Evolutionary conservation across 2,329 filamentous ascomycete species (phyloP).

Genomic region (Coleophoma crateriformis): DNA sequence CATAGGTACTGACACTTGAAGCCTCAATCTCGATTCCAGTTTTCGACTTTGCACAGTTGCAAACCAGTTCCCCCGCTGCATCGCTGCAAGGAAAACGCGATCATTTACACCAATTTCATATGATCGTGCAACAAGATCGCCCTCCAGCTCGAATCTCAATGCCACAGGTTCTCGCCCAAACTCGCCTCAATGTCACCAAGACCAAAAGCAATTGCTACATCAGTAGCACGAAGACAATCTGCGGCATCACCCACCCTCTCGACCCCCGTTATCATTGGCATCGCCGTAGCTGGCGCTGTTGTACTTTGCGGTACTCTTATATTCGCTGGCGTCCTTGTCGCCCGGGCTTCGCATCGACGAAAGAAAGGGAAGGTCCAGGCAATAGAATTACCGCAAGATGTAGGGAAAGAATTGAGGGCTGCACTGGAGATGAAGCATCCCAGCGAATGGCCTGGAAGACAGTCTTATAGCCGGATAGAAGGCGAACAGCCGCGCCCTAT

Average conservation of each 20-base stretch:
- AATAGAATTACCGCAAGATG: background rate
- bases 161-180: background rate
- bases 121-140: background rate
- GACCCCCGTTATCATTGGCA: background rate
- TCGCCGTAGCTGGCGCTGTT: background rate
- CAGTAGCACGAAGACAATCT: background rate
- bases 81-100: background rate
- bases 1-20: no score
- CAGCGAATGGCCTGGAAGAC: background rate
- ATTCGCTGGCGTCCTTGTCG: background rate
- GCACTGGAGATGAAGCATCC: background rate
- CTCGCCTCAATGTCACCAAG: background rate
- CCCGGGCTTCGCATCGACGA: background rate
- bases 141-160: background rate
- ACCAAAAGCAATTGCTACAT: background rate
- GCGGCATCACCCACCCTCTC: background rate
- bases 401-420: background rate
- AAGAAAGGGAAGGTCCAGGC: background rate
- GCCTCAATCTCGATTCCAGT: background rate
- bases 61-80: background rate
- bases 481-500: background rate
- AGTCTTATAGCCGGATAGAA: background rate
- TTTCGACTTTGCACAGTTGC: background rate
- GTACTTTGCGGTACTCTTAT: background rate
- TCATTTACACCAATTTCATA: slow-evolving; percentile 3